Percentiles rank a stretch among this genome's conserved stretches.
Conservation (phyloP, 2,329 filamentous ascomycete genomes). For the Phaeosphaeria sp. region DNA sequence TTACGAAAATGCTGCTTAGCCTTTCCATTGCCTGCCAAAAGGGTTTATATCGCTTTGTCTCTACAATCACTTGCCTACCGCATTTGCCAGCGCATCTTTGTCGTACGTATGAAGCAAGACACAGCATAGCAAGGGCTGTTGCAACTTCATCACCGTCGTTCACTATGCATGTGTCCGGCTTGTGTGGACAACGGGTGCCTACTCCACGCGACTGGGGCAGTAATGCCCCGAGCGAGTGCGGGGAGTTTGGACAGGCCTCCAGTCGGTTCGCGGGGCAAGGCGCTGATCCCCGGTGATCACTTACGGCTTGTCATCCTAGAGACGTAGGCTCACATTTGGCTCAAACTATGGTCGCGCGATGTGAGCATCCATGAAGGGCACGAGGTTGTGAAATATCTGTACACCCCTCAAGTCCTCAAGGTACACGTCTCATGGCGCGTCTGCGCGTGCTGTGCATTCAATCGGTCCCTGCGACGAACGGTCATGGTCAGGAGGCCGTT, state of each 20-base stretch:
- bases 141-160: neutral
- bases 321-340: neutral
- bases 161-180: neutral
- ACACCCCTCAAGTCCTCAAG: neutral
- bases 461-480: neutral
- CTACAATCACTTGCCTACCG: neutral
- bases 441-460: neutral
- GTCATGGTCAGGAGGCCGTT: neutral
- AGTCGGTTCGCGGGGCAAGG: conserved; percentile 11
- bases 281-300: conserved; percentile 8
- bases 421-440: neutral
- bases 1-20: neutral
- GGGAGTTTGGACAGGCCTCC: conserved; percentile 13
- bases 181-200: neutral
- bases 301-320: conserved; percentile 9
- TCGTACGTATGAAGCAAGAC: neutral
- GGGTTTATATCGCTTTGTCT: neutral
- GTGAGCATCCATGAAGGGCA: neutral
- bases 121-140: neutral
- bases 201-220: neutral
- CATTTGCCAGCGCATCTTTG: neutral
- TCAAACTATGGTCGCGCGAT: neutral
- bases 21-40: neutral
- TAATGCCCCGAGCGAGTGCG: conserved; percentile 9
- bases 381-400: neutral